Conservation (phyloP, 2,329 filamentous ascomycete genomes). For the Calonectria fujianensis region DNA sequence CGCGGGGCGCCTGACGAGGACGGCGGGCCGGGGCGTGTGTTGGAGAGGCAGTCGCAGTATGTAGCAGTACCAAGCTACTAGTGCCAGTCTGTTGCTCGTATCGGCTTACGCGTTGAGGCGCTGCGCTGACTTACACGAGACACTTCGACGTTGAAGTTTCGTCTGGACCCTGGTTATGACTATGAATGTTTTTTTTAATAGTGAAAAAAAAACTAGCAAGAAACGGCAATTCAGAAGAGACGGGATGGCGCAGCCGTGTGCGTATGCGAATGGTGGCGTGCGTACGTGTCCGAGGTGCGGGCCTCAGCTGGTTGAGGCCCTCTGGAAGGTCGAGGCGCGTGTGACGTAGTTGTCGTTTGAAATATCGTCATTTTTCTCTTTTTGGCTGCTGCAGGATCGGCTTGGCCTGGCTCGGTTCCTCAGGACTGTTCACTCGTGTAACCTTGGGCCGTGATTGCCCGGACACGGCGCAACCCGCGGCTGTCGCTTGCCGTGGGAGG, state of each 20-base stretch:
- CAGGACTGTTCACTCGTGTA: neutral
- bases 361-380: neutral
- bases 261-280: neutral
- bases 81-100: constrained; percentile 41
- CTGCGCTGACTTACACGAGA: constrained; percentile 4
- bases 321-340: neutral
- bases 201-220: neutral
- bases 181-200: neutral
- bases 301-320: neutral
- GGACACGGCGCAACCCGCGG: neutral
- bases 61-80: neutral
- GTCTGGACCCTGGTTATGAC: neutral
- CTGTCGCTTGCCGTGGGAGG: neutral
- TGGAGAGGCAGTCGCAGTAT: neutral
- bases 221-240: neutral
- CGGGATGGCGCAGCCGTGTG: neutral
- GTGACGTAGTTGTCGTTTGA: constrained; percentile 13
- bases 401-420: neutral
- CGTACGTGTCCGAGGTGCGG: neutral
- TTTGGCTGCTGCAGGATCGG: neutral
- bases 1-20: neutral
- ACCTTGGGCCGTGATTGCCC: neutral
- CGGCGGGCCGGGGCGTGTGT: neutral
- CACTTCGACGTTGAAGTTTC: neutral
- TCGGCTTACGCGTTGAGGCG: constrained; percentile 50